A percentile compares a stretch with the other conserved stretches of the same genome.
Conservation (phyloP, 1,284 basidiomycete genomes). For the Melanopsichium pennsylvanicum region DNA sequence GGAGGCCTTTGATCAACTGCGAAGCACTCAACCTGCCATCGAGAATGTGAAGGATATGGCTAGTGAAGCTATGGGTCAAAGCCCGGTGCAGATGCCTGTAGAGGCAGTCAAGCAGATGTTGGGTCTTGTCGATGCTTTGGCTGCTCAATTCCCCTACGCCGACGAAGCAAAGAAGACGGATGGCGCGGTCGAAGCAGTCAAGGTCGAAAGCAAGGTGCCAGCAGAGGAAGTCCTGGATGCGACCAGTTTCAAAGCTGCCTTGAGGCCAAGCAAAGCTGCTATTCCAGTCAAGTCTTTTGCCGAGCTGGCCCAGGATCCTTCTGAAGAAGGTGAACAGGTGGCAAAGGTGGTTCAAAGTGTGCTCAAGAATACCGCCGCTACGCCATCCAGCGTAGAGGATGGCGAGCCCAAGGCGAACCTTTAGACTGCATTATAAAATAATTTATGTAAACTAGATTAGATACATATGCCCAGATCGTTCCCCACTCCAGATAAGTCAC, state of each 20-base stretch:
- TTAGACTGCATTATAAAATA: neutral
- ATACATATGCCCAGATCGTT: neutral
- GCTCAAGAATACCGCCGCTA: slow-evolving; percentile 10
- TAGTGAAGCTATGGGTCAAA: slow-evolving; percentile 61
- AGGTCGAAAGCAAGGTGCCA: slow-evolving; percentile 67
- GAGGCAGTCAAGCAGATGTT: slow-evolving; percentile 71
- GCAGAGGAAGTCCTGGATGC: slow-evolving; percentile 74
- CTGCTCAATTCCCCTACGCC: slow-evolving; percentile 70
- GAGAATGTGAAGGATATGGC: slow-evolving; percentile 58
- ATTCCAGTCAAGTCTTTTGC: slow-evolving; percentile 64
- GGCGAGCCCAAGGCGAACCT: slow-evolving; percentile 34
- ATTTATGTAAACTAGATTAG: neutral
- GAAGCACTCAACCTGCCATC: slow-evolving; percentile 69
- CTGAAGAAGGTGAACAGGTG: slow-evolving; percentile 28
- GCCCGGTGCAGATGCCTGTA: slow-evolving; percentile 58
- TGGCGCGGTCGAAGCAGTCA: slow-evolving; percentile 66
- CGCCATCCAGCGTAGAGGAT: slow-evolving; percentile 3
- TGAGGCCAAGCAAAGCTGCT: slow-evolving; percentile 69
- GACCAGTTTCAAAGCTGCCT: slow-evolving; percentile 75
- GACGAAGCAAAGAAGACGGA: slow-evolving; percentile 70
- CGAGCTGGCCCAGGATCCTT: slow-evolving; percentile 40
- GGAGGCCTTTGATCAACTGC: slow-evolving; percentile 69
- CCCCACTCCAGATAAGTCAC: slow-evolving; percentile 7
- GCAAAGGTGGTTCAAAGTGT: slow-evolving; percentile 12
- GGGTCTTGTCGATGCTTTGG: slow-evolving; percentile 71